These are phyloP conservation scores for Schizophyllum commune DNA, from an alignment of 1,284 basidiomycete genomes.

Conservation along the genomic window DNA sequence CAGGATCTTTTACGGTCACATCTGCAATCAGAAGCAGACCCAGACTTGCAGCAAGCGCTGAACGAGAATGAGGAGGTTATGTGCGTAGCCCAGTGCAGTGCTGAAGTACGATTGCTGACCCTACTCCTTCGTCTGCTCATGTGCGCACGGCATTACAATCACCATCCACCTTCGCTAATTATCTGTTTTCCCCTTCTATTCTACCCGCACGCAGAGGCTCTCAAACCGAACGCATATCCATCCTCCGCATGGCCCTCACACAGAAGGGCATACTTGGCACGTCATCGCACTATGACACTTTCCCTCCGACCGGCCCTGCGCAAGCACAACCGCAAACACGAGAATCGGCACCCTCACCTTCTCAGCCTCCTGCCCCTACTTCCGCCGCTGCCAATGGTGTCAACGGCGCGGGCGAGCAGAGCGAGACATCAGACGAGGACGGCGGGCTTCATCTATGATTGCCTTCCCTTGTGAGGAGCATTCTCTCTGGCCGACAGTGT, in stretches of 20 bases:
- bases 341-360: neutral
- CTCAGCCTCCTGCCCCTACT: neutral
- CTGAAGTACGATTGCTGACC: neutral
- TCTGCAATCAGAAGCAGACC: constrained; percentile 26
- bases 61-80: constrained; percentile 41
- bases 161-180: neutral
- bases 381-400: neutral
- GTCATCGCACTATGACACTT: neutral
- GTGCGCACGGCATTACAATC: too few species aligned
- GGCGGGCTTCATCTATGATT: constrained; percentile 11
- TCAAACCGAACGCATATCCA: constrained; percentile 62
- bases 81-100: constrained; percentile 22
- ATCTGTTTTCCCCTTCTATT: neutral
- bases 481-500: neutral
- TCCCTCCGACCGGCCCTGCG: neutral
- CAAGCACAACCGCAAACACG: neutral
- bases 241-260: constrained; percentile 53
- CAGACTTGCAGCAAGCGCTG: constrained; percentile 32
- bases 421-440: constrained; percentile 1
- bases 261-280: constrained; percentile 42
- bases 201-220: constrained; percentile 41
- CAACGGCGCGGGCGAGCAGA: neutral
- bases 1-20: constrained; percentile 41
- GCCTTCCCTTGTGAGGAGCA: neutral
- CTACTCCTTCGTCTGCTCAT: too few species aligned